phyloP scores from a whole-genome alignment of 208 protist species.

The Blastocrithidia nonstop region DNA sequence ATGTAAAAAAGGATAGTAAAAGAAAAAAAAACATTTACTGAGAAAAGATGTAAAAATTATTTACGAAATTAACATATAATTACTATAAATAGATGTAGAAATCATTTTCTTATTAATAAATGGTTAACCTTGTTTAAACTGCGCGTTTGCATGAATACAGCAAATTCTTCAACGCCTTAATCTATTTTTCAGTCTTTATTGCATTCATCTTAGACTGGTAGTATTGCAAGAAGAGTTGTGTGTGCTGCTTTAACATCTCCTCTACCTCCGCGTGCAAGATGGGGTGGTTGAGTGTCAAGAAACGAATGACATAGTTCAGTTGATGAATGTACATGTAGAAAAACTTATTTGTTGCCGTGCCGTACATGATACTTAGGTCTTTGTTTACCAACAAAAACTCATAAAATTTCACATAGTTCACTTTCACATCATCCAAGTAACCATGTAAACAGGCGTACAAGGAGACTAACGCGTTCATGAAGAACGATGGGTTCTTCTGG shows the following conservation, averaged over 20 bases:
- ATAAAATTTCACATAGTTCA: conserved; percentile 81
- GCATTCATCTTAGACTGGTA: conserved; percentile 83
- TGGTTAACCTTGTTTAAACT: too few relatives aligned
- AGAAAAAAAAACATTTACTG: conserved; percentile 3
- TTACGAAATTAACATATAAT: too few relatives aligned
- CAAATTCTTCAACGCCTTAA: conserved; percentile 78
- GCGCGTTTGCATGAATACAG: conserved; percentile 81
- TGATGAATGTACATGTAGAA: conserved; percentile 81
- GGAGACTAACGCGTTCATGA: conserved; percentile 68
- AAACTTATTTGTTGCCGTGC: conserved; percentile 73
- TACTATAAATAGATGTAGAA: too few relatives aligned
- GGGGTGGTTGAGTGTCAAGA: conserved; percentile 64
- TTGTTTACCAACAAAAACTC: conserved; percentile 79
- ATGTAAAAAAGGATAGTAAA: conserved; percentile 3
- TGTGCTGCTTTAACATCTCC: conserved; percentile 76
- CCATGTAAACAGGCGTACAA: conserved; percentile 71
- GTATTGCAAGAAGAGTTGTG: conserved; percentile 65
- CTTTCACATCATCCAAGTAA: conserved; percentile 77
- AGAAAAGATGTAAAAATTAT: background rate
- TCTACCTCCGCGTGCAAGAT: conserved; percentile 62
- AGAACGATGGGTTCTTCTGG: conserved; percentile 76
- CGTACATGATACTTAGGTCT: conserved; percentile 74
- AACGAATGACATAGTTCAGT: conserved; percentile 70
- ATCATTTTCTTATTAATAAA: too few relatives aligned
- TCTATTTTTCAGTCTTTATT: conserved; percentile 78